These are phyloP conservation scores for Plectosphaerella sp. DNA, from an alignment of 2,329 filamentous ascomycete species.

Conservation along the genomic window DNA sequence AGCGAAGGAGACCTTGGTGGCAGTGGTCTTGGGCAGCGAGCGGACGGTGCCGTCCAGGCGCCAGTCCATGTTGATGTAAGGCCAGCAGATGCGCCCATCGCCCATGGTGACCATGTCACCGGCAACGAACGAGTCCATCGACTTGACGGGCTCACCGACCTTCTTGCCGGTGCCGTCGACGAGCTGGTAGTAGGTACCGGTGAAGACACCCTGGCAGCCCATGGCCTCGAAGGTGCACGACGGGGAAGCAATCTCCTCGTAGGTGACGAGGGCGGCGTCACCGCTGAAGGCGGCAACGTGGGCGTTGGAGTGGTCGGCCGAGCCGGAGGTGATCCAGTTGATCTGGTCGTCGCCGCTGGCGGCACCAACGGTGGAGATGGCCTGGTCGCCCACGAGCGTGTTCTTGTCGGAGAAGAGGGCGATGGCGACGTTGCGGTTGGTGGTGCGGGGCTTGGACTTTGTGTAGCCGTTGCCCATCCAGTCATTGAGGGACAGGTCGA, in stretches of 20 bases:
- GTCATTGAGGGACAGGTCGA: constrained; percentile 46
- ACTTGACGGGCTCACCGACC: constrained; percentile 44
- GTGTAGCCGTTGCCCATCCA: constrained; percentile 58
- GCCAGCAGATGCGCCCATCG: constrained; percentile 58
- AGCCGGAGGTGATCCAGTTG: constrained; percentile 51
- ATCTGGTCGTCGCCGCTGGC: constrained; percentile 52
- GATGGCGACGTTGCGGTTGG: constrained; percentile 56
- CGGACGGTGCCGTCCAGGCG: constrained; percentile 26
- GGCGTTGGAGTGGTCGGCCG: constrained; percentile 52
- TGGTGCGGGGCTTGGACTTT: constrained; percentile 44
- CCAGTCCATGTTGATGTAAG: constrained; percentile 54
- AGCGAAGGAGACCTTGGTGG: constrained; percentile 47
- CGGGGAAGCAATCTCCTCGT: constrained; percentile 56
- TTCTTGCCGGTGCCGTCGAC: constrained; percentile 46
- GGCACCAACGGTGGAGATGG: constrained; percentile 47
- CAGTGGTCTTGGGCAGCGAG: constrained; percentile 18
- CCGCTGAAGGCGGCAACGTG: constrained; percentile 52
- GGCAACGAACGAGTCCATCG: constrained; percentile 51
- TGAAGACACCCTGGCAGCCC: constrained; percentile 54
- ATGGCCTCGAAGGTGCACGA: constrained; percentile 52
- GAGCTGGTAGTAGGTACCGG: constrained; percentile 56
- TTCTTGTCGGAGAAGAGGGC: constrained; percentile 53
- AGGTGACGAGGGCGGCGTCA: constrained; percentile 49
- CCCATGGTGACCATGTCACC: constrained; percentile 58
- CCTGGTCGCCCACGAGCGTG: constrained; percentile 48